Conservation (phyloP, 2,329 filamentous ascomycete genomes). For the Cylindrodendrum hubeiense region DNA sequence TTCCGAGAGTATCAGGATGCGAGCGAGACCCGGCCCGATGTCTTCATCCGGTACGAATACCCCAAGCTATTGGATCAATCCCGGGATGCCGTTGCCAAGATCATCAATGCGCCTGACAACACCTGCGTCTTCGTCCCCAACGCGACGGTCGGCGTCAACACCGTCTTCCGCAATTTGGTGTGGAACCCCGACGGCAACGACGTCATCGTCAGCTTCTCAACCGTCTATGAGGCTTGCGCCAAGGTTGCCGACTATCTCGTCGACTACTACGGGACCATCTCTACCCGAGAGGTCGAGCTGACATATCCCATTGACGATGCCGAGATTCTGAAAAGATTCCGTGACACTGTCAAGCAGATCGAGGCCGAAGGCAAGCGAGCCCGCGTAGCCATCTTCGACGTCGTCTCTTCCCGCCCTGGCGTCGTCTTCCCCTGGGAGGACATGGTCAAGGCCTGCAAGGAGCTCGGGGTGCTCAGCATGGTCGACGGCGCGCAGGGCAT, state of each 20-base stretch:
- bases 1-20: constrained; percentile 75
- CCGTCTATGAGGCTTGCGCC: constrained; percentile 82
- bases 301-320: constrained; percentile 78
- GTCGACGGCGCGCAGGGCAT: constrained; percentile 89
- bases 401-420: constrained; percentile 82
- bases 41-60: constrained; percentile 79
- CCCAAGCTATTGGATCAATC: constrained; percentile 73
- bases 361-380: constrained; percentile 70
- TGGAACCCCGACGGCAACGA: constrained; percentile 80
- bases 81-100: constrained; percentile 74
- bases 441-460: constrained; percentile 73
- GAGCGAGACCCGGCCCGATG: constrained; percentile 77
- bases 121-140: constrained; percentile 85
- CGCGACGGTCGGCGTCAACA: constrained; percentile 83
- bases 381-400: constrained; percentile 79
- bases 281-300: constrained; percentile 68
- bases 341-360: constrained; percentile 65
- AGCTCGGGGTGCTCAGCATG: constrained; percentile 76
- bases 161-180: constrained; percentile 79
- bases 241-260: constrained; percentile 78
- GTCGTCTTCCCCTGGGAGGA: constrained; percentile 83
- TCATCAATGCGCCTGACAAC: constrained; percentile 75
- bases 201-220: constrained; percentile 82
- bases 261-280: constrained; percentile 70
- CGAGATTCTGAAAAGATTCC: constrained; percentile 73